A percentile compares a stretch with the other conserved stretches of the same genome.
Conservation (phyloP, 129 eudicot species). For the Centella asiatica region DNA sequence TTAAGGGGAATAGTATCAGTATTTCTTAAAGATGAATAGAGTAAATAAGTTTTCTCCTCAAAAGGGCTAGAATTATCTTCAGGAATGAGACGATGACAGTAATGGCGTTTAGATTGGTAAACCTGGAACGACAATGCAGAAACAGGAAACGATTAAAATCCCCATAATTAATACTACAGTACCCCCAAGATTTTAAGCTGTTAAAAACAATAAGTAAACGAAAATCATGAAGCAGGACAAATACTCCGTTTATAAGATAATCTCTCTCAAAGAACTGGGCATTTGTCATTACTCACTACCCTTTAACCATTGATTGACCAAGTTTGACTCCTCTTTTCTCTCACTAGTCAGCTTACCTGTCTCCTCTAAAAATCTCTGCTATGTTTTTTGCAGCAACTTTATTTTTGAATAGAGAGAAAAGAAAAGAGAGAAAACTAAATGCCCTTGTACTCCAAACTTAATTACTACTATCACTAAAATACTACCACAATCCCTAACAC, state of each 20-base stretch:
- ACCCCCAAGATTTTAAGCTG: neutral
- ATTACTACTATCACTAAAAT: neutral
- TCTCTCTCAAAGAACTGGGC: too few relatives aligned
- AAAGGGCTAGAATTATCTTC: too few relatives aligned
- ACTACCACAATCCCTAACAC: neutral
- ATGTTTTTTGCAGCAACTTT: constrained; percentile 15
- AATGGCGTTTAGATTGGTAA: too few relatives aligned
- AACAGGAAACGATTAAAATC: too few relatives aligned
- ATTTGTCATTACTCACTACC: constrained; percentile 9
- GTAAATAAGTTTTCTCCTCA: too few relatives aligned
- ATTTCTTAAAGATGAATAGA: too few relatives aligned
- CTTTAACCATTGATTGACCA: constrained; percentile 15
- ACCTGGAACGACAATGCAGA: too few relatives aligned
- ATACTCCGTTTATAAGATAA: neutral
- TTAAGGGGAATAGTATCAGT: too few relatives aligned
- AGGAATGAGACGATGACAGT: too few relatives aligned
- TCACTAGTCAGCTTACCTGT: constrained; percentile 27
- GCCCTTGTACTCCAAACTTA: constrained; percentile 6
- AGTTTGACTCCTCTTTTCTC: constrained; percentile 55
- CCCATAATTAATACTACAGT: too few relatives aligned
- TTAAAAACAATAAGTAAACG: neutral
- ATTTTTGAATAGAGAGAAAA: constrained; percentile 2
- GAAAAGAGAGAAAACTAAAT: constrained; percentile 9
- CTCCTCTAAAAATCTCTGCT: constrained; percentile 17
- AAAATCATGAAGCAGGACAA: neutral